phyloP scores from a whole-genome alignment of 306 rosid species.

The Hippophae rhamnoides region DNA sequence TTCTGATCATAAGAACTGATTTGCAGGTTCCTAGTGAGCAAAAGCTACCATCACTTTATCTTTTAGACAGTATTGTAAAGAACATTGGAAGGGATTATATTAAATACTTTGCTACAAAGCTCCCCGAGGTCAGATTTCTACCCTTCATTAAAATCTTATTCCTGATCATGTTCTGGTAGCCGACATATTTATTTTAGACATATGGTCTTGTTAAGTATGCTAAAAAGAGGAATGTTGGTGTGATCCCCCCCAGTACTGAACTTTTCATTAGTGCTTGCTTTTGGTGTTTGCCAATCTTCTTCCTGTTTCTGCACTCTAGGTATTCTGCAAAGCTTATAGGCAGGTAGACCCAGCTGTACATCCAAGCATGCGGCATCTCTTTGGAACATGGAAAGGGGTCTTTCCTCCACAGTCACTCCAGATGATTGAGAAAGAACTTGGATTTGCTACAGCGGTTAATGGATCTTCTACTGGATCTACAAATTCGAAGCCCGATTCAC shows the following conservation, averaged over 20 bases:
- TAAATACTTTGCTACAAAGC: slow-evolving; percentile 63
- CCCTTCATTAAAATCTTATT: slow-evolving; percentile 10
- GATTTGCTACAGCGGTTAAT: slow-evolving; percentile 43
- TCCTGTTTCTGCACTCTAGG: slow-evolving; percentile 39
- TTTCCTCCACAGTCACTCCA: slow-evolving; percentile 77
- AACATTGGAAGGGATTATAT: slow-evolving; percentile 91
- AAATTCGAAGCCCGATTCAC: slow-evolving; percentile 56
- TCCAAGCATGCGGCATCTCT: slow-evolving; percentile 79
- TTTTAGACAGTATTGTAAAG: slow-evolving; percentile 92
- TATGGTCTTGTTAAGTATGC: too few species aligned
- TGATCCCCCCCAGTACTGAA: too few species aligned
- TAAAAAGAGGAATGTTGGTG: too few species aligned
- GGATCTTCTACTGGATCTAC: slow-evolving; percentile 45
- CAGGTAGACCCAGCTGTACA: slow-evolving; percentile 68
- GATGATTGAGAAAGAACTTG: slow-evolving; percentile 72
- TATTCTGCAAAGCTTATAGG: slow-evolving; percentile 81
- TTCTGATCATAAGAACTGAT: slow-evolving; percentile 20
- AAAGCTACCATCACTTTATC: slow-evolving; percentile 91
- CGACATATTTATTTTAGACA: too few species aligned
- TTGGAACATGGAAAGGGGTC: slow-evolving; percentile 94
- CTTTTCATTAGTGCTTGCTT: too few species aligned
- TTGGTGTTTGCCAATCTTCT: slow-evolving; percentile 11
- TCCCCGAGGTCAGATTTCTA: slow-evolving; percentile 88
- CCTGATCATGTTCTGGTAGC: background rate
- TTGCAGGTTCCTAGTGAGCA: slow-evolving; percentile 89